Base-by-base conservation (phyloP, 306 rosid species). In the Prunus campanulata region DNA sequence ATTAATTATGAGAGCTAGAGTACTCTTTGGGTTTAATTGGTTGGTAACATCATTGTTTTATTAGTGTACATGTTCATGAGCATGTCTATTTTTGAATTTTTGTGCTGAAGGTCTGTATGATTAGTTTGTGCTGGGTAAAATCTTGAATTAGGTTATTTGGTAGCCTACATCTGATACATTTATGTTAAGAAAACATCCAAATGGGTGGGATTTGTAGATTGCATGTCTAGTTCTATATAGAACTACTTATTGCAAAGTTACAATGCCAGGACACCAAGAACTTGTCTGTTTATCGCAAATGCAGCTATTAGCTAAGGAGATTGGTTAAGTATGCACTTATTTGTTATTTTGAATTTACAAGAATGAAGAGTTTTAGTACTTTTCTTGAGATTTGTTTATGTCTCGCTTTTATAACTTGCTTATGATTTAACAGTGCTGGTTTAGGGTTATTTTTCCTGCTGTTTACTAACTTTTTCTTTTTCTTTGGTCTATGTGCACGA, bases 381-480 rank as follows among this genome's bases (percentile, higher is more conserved):
- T 70, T 30, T 70, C 7, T 7, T 55, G 48, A 1, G 68, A 24
- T 42, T 44, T 8, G 20, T 4, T 35, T 0, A 3, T 55, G 8
- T 55, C 18, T 70, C 19, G 5, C 11, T 22, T 16, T 24, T 68
- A 9, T 20, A 9, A 29, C 42, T 66, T 48, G 63, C 1, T 32
- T 54, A 10, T 39, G 54, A 29, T 71, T 68, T 51, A 13, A 0
- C 52, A 22, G 51, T 3, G 27, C 61, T 24, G 46, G 27, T 11
- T 19, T 49, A 20, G 11, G 72, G 20, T 24, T 47, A 44, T 62
- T 74, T 66, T 78, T 65, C 29, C 71, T 74, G 74, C 72, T 14
- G 51, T 60, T 52, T 71, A 68, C 92, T 89, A 73, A 90, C 91
- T 44, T 63, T 55, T 74, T 42, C 72, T 52, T 78, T 72, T 86